phyloP scores from a whole-genome alignment of 2,329 filamentous ascomycete species.

The Onygenales sp. region DNA sequence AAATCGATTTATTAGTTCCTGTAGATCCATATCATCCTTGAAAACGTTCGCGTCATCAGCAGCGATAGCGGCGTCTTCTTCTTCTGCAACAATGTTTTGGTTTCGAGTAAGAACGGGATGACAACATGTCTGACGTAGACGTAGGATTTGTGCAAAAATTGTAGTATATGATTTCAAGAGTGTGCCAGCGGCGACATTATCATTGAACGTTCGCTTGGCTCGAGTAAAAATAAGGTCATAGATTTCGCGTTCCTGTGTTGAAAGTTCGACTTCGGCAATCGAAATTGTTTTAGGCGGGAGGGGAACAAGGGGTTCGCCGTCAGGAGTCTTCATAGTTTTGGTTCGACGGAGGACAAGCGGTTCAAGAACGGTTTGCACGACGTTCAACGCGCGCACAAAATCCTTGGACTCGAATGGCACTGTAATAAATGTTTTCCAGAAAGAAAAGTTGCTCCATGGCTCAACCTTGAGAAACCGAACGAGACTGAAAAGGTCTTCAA shows the following conservation, averaged over 20 bases:
- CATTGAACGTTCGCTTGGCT: constrained; percentile 74
- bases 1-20: constrained; percentile 75
- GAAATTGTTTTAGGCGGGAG: constrained; percentile 71
- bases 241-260: constrained; percentile 73
- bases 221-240: constrained; percentile 83
- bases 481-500: constrained; percentile 90
- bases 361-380: constrained; percentile 93
- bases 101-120: constrained; percentile 86
- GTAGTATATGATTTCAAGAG: constrained; percentile 93
- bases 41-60: constrained; percentile 73
- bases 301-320: constrained; percentile 70
- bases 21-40: constrained; percentile 91
- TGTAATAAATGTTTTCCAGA: constrained; percentile 98
- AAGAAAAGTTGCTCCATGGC: constrained; percentile 97
- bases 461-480: constrained; percentile 89
- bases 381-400: constrained; percentile 84
- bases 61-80: constrained; percentile 68
- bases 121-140: constrained; percentile 86
- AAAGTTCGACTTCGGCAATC: constrained; percentile 82
- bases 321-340: constrained; percentile 95
- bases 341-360: constrained; percentile 90
- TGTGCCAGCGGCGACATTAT: constrained; percentile 83
- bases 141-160: constrained; percentile 92
- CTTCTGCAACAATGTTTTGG: constrained; percentile 72
- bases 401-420: constrained; percentile 94